Base-by-base conservation (phyloP, 176 grass and related monocot genomes). In the Avena atlantica region DNA sequence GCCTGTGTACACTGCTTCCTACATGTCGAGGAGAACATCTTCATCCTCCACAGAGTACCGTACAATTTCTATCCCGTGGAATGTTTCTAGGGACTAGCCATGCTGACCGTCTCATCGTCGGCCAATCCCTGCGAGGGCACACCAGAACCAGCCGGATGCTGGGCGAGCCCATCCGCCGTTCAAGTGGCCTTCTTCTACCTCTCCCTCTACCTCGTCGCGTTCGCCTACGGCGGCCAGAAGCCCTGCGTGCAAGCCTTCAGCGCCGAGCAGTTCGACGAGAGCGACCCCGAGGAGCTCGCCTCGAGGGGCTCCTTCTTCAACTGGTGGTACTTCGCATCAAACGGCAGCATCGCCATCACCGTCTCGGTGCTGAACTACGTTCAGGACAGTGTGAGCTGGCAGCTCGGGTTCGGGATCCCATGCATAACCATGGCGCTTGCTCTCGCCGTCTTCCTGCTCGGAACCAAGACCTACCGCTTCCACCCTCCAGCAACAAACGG, bases 161-260 rank as follows among this genome's bases (percentile, higher is more conserved):
- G 52, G 6, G 53, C 37, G 2, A n/a, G 44, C 72, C 12, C 59
- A 2, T 64, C 70, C 1, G 0, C 83, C 7, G 4, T 25, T 15
- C 70, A 79, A 2, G 79, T 89, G 57, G 47, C 4, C 8, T 48
- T 84, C 84, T 89, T 92, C 55, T 92, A 78, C 64, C 0, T 92
- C 53, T 86, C 87, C 47, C 87, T 89, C 19, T 89, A 87, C 37
- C 19, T 89, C 0, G 27, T 92, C 2, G 82, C 87, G 1, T 76
- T 89, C 2, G 90, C 82, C 24, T 74, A 86, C 16, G 87, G 80
- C 0, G 79, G 87, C 8, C 80, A 92, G 20, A 90, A 87, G 5
- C 87, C 91, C 0, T 87, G 87, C 7, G 47, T 29, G 1, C 84
- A 92, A 31, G 87, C 91, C 5, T 92, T 92, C 14, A 75, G 91